phyloP scores from a whole-genome alignment of 139 green algal genomes.

The Limnomonas spitsbergensis region DNA sequence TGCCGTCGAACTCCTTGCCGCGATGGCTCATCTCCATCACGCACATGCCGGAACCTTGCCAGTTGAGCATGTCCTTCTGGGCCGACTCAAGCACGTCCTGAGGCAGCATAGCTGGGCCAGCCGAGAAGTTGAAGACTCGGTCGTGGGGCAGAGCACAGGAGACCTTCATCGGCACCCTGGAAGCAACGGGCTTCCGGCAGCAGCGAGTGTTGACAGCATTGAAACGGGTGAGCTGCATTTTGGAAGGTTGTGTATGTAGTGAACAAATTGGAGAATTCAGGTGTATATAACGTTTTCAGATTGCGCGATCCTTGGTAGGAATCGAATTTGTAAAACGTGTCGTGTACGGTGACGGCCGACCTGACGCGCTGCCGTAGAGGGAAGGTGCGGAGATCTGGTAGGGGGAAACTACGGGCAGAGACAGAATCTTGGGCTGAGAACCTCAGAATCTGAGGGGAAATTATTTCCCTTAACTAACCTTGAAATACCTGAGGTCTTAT shows the following conservation, averaged over 20 bases:
- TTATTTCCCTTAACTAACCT: too few relatives aligned
- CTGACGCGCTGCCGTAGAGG: neutral
- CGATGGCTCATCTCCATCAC: slow-evolving; percentile 99
- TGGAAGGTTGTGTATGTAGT: too few relatives aligned
- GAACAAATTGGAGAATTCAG: too few relatives aligned
- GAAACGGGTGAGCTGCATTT: neutral
- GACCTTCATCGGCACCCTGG: neutral
- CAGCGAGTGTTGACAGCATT: neutral
- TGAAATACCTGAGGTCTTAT: too few relatives aligned
- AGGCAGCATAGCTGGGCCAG: slow-evolving; percentile 87
- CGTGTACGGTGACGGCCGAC: neutral
- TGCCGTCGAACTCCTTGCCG: slow-evolving; percentile 90
- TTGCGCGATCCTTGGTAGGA: too few relatives aligned
- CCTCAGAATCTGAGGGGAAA: too few relatives aligned
- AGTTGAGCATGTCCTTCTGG: slow-evolving; percentile 94
- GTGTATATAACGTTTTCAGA: too few relatives aligned
- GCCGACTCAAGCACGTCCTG: slow-evolving; percentile 87
- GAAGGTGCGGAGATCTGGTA: too few relatives aligned
- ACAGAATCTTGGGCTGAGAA: too few relatives aligned
- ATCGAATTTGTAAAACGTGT: neutral
- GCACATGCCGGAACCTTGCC: slow-evolving; percentile 79
- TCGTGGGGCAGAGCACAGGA: slow-evolving; percentile 12
- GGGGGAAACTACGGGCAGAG: too few relatives aligned
- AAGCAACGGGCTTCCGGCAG: neutral
- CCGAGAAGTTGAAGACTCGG: slow-evolving; percentile 56